Base-by-base conservation (phyloP, 208 protist species). In the Trypanosoma lewisi region DNA sequence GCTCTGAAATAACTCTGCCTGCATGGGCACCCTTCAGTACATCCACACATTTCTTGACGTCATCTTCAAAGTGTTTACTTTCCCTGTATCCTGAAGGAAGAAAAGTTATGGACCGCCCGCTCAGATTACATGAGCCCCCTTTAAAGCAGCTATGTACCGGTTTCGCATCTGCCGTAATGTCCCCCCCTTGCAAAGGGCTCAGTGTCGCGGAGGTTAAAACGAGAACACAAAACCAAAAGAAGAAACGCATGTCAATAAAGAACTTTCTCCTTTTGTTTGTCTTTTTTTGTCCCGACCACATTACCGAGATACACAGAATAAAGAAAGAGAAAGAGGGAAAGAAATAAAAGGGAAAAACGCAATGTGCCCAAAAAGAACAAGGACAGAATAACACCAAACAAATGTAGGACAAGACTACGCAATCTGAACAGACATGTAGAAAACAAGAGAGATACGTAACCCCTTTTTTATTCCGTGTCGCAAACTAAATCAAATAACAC, bases 31-130 rank as follows among this genome's bases (percentile, higher is more conserved):
- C 79, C 27, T 72, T 61, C 19, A 91, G 62, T 19, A 74, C 64
- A 8, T 54, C 30, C 8, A 81, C 47, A 56, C 62, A 78, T 14
- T 17, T 33, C 0, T 37, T 27, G 9, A 85, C 84, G 56, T 91
- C 78, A 0, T n/a, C 54, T 23, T 78, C 55, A 66, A 91, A 91
- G 16, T 16, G 33, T 17, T 17, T 53, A 14, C 61, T 42, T 9
- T 77, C 69, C 34, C 56, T 42, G 63, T 91, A 91, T 8, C 84
- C 84, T 17, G 80, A 73, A 21, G 81, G 71, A 23, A 91, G 58
- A 59, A 91, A 91, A 12, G 81, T 84, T 31, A 91, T 70, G 31
- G 82, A 80, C 5, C 77, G 62, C 3, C 78, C 77, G n/a, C 34
- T 30, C 14, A 49, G 52, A 45, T 73, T 64, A 0, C 52, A 17